Base-by-base conservation (phyloP, 2,329 filamentous ascomycete species). In the Hymenoscyphus fraxineus region DNA sequence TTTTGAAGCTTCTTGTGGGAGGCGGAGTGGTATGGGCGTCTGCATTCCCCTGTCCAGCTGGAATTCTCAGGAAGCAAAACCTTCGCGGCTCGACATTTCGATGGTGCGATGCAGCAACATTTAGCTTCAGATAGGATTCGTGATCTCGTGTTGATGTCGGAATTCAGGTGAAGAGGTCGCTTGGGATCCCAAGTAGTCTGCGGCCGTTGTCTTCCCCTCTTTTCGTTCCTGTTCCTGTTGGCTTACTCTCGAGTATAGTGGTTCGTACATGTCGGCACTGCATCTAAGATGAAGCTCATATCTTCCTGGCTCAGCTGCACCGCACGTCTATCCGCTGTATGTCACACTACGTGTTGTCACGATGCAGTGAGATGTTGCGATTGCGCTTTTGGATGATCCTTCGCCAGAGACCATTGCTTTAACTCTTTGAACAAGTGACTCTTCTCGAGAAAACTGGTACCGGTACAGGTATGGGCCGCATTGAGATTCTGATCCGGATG, bases 21-120 rank as follows among this genome's bases (percentile, higher is more conserved):
- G 44, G 44, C 44, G 22, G 32, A 62, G 60, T 27, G 60, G 60
- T 15, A 38, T 62, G 60, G 54, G 58, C 55, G 27, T 44, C 40
- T 4, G 54, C 22, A 19, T 47, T 58, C 54, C 32, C 60, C 60
- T 62, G 60, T 58, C 54, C 13, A 62, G 60, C 60, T 62, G 60
- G 60, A 62, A 27, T 32, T 60, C 27, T n/a, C 10, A 31, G n/a
- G 7, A 32, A 44, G n/a, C 38, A 22, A 22, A 31, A 47, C 39
- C 16, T 19, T 22, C 27, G 40, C 16, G 16, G 31, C 27, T 40
- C 58, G 35, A 40, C n/a, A 40, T 41, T 59, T 41, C n/a, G 15
- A 27, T 19, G 15, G 58, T 6, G 54, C n/a, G 54, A 19, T 22
- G 31, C 31, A 38, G 54, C 12, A 19, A 22, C 9, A 12, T 12